phyloP scores from a whole-genome alignment of 805 yeast species.

The Saccharomyces paradoxus region DNA sequence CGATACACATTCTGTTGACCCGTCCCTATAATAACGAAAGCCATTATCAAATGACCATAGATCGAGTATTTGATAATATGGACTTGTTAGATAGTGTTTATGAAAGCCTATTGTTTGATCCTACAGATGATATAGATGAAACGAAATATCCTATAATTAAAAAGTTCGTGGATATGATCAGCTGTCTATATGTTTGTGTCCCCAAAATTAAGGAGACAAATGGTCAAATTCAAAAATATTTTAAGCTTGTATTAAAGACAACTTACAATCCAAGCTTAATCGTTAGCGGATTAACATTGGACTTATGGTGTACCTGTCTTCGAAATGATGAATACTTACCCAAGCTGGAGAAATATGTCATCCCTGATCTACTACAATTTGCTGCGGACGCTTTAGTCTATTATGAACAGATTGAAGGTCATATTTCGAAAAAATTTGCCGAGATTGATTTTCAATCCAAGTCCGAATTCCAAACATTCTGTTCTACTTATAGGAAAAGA shows the following conservation, averaged over 20 bases:
- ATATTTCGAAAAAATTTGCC: slow-evolving; percentile 54
- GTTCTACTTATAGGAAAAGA: slow-evolving; percentile 71
- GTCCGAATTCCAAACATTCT: slow-evolving; percentile 69
- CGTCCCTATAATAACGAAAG: slow-evolving; percentile 56
- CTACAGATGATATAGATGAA: slow-evolving; percentile 65
- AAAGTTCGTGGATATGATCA: slow-evolving; percentile 84
- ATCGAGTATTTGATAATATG: slow-evolving; percentile 77
- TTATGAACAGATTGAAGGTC: slow-evolving; percentile 61
- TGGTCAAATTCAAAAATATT: slow-evolving; percentile 56
- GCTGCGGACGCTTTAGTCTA: slow-evolving; percentile 73
- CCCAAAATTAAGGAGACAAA: slow-evolving; percentile 44
- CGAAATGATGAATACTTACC: slow-evolving; percentile 66
- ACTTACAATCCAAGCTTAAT: slow-evolving; percentile 79
- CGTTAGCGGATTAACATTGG: slow-evolving; percentile 83
- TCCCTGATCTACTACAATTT: slow-evolving; percentile 60
- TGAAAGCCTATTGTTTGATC: slow-evolving; percentile 42
- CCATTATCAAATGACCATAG: slow-evolving; percentile 73
- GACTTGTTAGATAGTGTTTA: slow-evolving; percentile 58
- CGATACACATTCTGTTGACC: slow-evolving; percentile 81
- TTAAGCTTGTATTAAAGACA: slow-evolving; percentile 68
- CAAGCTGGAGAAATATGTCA: slow-evolving; percentile 38
- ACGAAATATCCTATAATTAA: slow-evolving; percentile 72
- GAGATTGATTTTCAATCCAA: slow-evolving; percentile 84
- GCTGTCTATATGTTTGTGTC: slow-evolving; percentile 39
- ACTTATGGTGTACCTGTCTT: slow-evolving; percentile 88